A percentile compares a stretch with the other conserved stretches of the same genome.
Conservation (phyloP, 176 grass and related monocot genomes). For the maize (Zea mays) region DNA sequence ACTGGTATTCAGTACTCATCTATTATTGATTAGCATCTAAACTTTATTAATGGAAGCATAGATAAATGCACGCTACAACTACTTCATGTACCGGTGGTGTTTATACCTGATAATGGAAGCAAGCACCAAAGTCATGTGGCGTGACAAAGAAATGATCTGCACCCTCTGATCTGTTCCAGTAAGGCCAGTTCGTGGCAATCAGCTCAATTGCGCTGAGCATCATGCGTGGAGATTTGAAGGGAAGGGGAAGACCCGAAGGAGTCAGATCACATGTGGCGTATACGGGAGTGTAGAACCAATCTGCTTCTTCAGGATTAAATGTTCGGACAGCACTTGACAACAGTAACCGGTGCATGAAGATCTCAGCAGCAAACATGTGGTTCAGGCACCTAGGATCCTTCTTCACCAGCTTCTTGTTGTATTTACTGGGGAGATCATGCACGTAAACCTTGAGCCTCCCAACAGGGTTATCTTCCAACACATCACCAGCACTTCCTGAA, state of each 20-base stretch:
- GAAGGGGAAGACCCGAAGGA: constrained; percentile 68
- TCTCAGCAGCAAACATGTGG: constrained; percentile 92
- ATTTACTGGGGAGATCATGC: constrained; percentile 80
- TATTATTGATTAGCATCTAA: constrained; percentile 18
- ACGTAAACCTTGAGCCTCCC: constrained; percentile 86
- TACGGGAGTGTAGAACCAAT: constrained; percentile 91
- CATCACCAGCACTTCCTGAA: constrained; percentile 86
- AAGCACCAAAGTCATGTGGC: constrained; percentile 91
- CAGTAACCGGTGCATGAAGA: constrained; percentile 89
- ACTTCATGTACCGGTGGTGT: constrained; percentile 13
- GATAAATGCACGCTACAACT: constrained; percentile 23
- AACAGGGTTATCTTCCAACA: constrained; percentile 80
- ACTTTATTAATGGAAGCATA: constrained; percentile 1
- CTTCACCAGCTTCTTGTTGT: constrained; percentile 79
- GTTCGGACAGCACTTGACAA: constrained; percentile 80
- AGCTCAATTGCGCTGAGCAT: constrained; percentile 84
- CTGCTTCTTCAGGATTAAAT: constrained; percentile 67
- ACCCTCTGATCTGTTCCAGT: constrained; percentile 88
- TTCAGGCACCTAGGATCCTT: constrained; percentile 86
- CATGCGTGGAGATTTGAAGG: constrained; percentile 81
- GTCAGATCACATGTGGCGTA: constrained; percentile 87
- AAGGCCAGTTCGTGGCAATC: constrained; percentile 75
- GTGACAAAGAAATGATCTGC: constrained; percentile 96
- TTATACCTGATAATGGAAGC: constrained; percentile 95
- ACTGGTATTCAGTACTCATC: constrained; percentile 1